These are phyloP conservation scores for Glarea lozoyensis DNA, from an alignment of 495 filamentous ascomycete species.

Conservation along the genomic window DNA sequence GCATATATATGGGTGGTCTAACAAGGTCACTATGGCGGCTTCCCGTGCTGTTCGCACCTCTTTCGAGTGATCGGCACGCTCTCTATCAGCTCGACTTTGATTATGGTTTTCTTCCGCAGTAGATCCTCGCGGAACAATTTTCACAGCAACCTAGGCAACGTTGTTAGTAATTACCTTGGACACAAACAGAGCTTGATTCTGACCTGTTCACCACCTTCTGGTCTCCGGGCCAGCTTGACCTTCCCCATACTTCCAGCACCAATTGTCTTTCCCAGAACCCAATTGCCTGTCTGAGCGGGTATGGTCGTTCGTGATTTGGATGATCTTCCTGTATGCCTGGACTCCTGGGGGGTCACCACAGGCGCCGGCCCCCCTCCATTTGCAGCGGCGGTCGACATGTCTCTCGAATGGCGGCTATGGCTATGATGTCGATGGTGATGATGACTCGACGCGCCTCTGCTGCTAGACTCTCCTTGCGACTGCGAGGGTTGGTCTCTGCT, in stretches of 20 bases:
- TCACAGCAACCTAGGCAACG: conserved; percentile 70
- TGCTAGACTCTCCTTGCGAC: conserved; percentile 4
- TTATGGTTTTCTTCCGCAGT: conserved; percentile 65
- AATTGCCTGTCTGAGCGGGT: conserved; percentile 74
- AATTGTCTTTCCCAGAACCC: conserved; percentile 93
- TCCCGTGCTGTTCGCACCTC: conserved; percentile 94
- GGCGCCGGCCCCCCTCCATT: conserved; percentile 37
- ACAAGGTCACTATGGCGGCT: conserved; percentile 90
- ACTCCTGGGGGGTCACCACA: conserved; percentile 32
- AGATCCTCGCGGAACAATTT: conserved; percentile 88
- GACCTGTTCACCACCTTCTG: conserved; percentile 76
- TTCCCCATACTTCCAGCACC: conserved; percentile 97
- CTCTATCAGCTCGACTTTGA: conserved; percentile 69
- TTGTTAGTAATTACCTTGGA: neutral
- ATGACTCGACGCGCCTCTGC: conserved; percentile 2
- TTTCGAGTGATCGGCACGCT: conserved; percentile 89
- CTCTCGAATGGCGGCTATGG: conserved; percentile 11
- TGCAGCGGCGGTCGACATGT: conserved; percentile 26
- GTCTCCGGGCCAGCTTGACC: conserved; percentile 77
- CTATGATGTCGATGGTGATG: conserved; percentile 4
- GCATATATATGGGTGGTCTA: conserved; percentile 95
- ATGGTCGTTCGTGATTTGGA: conserved; percentile 72
- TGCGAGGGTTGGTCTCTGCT: conserved; percentile 29
- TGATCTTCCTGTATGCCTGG: conserved; percentile 37
- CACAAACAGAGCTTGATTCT: conserved; percentile 11